A percentile compares a stretch with the other conserved stretches of the same genome.
These are phyloP conservation scores for Willaertia magna DNA, from an alignment of 208 protist species.

Conservation along the genomic window DNA sequence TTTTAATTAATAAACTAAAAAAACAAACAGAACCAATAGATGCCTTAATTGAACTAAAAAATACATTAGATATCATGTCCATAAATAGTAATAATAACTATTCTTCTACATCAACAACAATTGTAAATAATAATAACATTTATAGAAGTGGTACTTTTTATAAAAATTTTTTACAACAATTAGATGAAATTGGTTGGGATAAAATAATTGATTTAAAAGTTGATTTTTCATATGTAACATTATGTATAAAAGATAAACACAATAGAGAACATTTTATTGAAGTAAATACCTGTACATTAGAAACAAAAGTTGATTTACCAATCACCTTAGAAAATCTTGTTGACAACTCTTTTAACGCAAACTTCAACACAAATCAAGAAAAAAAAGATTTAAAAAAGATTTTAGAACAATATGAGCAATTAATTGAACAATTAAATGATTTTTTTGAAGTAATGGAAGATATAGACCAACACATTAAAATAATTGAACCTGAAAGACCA, in stretches of 20 bases:
- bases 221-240: background rate
- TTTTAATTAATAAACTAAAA: background rate
- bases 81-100: background rate
- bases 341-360: background rate
- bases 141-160: background rate
- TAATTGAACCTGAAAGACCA: constrained; percentile 10
- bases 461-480: background rate
- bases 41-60: background rate
- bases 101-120: background rate
- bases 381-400: background rate
- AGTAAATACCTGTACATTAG: background rate
- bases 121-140: background rate
- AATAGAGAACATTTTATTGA: background rate
- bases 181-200: constrained; percentile 12
- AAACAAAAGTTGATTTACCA: background rate
- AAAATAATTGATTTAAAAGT: background rate
- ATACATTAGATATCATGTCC: too few species aligned
- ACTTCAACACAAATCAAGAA: background rate
- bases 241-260: background rate
- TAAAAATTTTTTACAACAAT: background rate
- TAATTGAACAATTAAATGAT: background rate
- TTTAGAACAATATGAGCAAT: background rate
- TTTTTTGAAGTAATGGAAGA: background rate
- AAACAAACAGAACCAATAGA: background rate
- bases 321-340: background rate